A percentile compares a stretch with the other conserved stretches of the same genome.
phyloP scores from a whole-genome alignment of 352 stramenopile genomes.

The Globisporangium paddicum region DNA sequence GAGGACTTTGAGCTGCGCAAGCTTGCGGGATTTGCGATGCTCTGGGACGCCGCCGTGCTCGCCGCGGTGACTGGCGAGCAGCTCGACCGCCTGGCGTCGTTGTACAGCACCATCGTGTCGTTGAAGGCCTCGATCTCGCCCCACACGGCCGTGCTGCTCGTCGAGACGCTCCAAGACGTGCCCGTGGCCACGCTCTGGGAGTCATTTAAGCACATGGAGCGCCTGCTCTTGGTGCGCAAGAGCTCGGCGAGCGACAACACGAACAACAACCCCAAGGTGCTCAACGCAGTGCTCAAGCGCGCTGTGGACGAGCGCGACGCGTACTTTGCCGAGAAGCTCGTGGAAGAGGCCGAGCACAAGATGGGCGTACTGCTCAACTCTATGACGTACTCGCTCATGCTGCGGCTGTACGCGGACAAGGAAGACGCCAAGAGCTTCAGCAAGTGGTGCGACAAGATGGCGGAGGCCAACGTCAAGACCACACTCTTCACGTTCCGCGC shows the following conservation, averaged over 20 bases:
- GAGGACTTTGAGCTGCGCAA: constrained; percentile 34
- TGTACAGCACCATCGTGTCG: constrained; percentile 44
- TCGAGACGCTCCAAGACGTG: constrained; percentile 33
- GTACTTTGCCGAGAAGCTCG: constrained; percentile 47
- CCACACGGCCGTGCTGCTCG: constrained; percentile 41
- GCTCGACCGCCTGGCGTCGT: constrained; percentile 29
- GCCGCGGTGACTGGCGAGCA: constrained; percentile 46
- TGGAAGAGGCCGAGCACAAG: constrained; percentile 29
- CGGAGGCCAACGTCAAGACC: constrained; percentile 26
- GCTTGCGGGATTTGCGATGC: constrained; percentile 35
- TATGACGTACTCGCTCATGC: constrained; percentile 74
- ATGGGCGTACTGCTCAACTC: constrained; percentile 46
- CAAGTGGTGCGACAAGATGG: constrained; percentile 46
- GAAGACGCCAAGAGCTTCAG: constrained; percentile 45
- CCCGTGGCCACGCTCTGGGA: constrained; percentile 50
- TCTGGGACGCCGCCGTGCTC: constrained; percentile 64
- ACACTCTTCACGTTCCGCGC: constrained; percentile 54
- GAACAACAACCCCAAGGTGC: constrained; percentile 26
- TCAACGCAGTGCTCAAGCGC: constrained; percentile 61
- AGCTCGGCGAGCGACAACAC: constrained; percentile 7
- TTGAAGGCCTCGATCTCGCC: constrained; percentile 37
- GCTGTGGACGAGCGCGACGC: constrained; percentile 47
- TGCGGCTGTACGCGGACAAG: constrained; percentile 47
- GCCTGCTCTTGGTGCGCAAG: constrained; percentile 36
- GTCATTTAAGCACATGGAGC: constrained; percentile 40